Evolutionary conservation across 495 filamentous ascomycete genomes (phyloP), one percentile per base, ranked within the genome.

Genomic region (Jackrogersella minutella): DNA sequence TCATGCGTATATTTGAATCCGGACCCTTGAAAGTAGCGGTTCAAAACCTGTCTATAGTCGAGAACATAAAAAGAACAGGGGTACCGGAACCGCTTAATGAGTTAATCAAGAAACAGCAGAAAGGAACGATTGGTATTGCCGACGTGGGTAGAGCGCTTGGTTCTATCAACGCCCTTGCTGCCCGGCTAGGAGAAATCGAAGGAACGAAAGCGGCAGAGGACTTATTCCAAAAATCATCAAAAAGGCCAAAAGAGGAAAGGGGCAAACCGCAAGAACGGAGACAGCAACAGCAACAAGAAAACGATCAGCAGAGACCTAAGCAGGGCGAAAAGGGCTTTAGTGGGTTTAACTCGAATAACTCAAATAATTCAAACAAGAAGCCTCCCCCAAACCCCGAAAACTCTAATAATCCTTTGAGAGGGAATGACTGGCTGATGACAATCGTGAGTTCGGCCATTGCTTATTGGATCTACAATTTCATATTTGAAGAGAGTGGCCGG

Each of bases 51-150:
- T 30, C 7, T 7, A 30, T n/a, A n/a, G n/a, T 73, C 5, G 28
- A 73, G 1, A 26, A 40, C 0, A 28, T 77, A 5, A 69, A 57
- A 28, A 52, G 31, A 9, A 52, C 51, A 6, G 79, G 79, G 1
- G 63, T 69, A 3, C 79, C 79, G 10, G 28, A 60, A 19, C 58
- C 62, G 34, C 44, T 80, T 8, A 19, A 66, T n/a, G 70, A 77
- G 3, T 22, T 81, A 9, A 46, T 77, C 7, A 36, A 34, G 9
- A 93, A 89, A 69, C 78, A 88, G 44, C 67, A 85, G 55, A 88
- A 87, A 69, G 81, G 83, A 10, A 83, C 83, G 53, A 67, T 91
- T 17, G 81, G 86, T 49, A 85, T 91, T 24, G 84, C 83, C 10
- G 92, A 96, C 57, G 80, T 80, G 55, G 79, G 83, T 40, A 79